Base-by-base conservation (phyloP, 352 stramenopile species). In the Pythium oligandrum region DNA sequence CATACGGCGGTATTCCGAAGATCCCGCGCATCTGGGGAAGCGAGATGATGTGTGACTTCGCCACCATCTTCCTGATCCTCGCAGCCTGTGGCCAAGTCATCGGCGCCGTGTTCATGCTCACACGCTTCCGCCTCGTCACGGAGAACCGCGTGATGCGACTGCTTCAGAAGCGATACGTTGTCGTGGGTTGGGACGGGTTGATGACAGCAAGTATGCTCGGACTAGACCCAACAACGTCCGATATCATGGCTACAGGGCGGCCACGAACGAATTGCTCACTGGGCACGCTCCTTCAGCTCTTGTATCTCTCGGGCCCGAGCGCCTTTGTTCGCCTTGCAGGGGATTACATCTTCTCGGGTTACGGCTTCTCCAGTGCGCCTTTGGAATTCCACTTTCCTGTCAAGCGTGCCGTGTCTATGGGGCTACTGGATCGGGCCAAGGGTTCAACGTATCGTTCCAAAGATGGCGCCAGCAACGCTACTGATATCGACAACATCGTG, bases 21-120 rank as follows among this genome's bases (percentile, higher is more conserved):
- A 55, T 83, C 8, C 50, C 64, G 5, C 48, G 52, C 17, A 80
- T 86, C 49, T 86, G 75, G 70, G 49, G 56, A 4, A 83, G 59
- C 34, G 75, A 86, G 53, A 77, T 83, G 48, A 68, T 84, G 36
- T 77, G 74, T 31, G 75, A 86, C 39, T 67, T 83, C 40, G 54
- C 61, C 8, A 55, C 74, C 1, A 56, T 83, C 17, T 54, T 79
- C 1, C 63, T 46, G 3, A 61, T 81, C 5, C 54, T 84, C 12
- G 66, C 60, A 33, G 36, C 69, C 31, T 50, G 34, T 34, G 69
- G 71, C 1, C n/a, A 51, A 3, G 31, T 75, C 42, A 48, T 76
- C 4, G 59, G 65, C 0, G 45, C 57, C 6, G 32, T 63, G 4
- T 61, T 86, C 40, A 42, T 83, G n/a, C 36, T 54, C 40, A 83